phyloP scores from a whole-genome alignment of 2,329 filamentous ascomycete genomes.

The Graphilbum ipis-grandicollis region DNA sequence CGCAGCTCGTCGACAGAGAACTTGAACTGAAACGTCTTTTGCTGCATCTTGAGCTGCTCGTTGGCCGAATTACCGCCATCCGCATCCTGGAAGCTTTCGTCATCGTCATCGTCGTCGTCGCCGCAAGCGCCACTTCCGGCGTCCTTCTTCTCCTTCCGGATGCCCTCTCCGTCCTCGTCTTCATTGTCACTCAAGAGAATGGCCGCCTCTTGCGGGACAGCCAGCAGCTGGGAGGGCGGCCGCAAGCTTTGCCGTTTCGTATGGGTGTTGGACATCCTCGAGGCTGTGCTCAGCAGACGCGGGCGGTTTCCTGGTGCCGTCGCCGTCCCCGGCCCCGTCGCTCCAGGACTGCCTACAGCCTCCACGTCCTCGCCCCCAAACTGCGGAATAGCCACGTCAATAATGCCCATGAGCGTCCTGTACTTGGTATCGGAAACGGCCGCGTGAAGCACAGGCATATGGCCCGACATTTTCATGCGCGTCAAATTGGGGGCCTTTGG shows the following conservation, averaged over 20 bases:
- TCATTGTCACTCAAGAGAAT: slow-evolving; percentile 38
- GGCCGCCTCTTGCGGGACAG: slow-evolving; percentile 53
- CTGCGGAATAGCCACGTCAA: slow-evolving; percentile 86
- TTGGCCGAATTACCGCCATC: slow-evolving; percentile 32
- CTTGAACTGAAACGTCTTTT: slow-evolving; percentile 88
- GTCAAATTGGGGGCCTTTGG: slow-evolving; percentile 88
- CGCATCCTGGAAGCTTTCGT: slow-evolving; percentile 51
- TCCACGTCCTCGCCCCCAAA: slow-evolving; percentile 37
- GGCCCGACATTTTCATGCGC: slow-evolving; percentile 78
- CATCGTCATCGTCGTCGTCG: slow-evolving; percentile 49
- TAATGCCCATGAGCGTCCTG: slow-evolving; percentile 88
- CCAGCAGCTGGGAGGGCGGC: slow-evolving; percentile 50
- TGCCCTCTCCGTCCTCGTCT: not conserved
- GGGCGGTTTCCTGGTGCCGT: slow-evolving; percentile 15
- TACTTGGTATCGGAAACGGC: slow-evolving; percentile 91
- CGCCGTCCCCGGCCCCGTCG: not conserved
- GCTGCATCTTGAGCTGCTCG: slow-evolving; percentile 55
- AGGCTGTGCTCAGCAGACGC: slow-evolving; percentile 27
- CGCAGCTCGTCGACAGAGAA: slow-evolving; percentile 91
- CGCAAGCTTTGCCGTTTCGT: slow-evolving; percentile 32
- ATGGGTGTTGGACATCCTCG: slow-evolving; percentile 25
- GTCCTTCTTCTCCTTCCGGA: too few species aligned
- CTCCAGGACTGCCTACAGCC: not conserved
- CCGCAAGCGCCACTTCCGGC: too few species aligned
- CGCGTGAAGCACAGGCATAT: slow-evolving; percentile 80